Percentiles rank a stretch among this genome's conserved stretches.
phyloP scores from a whole-genome alignment of 2,329 filamentous ascomycete genomes.

The Penicillium olsonii region DNA sequence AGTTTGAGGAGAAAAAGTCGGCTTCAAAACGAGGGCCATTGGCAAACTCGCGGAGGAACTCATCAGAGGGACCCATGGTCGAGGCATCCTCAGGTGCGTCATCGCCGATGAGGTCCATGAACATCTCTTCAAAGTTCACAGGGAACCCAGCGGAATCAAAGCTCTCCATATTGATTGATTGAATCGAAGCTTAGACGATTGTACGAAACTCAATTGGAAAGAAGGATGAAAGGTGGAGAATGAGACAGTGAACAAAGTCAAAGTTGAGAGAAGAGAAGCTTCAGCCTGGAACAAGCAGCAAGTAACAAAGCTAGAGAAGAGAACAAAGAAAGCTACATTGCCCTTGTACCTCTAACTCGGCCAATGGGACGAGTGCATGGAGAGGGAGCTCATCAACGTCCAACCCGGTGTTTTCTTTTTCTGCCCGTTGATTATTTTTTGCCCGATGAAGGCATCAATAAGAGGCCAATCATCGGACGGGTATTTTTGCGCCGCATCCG shows the following conservation, averaged over 20 bases:
- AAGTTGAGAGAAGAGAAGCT: not conserved
- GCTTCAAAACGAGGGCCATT: not conserved
- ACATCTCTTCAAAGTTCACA: not conserved
- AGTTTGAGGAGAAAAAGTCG: not conserved
- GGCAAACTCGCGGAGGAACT: not conserved
- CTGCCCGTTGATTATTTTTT: constrained; percentile 1
- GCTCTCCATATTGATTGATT: not conserved
- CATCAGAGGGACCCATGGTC: not conserved
- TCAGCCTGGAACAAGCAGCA: not conserved
- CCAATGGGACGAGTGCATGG: not conserved
- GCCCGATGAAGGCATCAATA: not conserved
- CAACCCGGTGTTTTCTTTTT: constrained; percentile 3
- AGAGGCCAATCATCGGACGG: not conserved
- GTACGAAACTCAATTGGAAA: not conserved
- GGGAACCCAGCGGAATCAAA: not conserved
- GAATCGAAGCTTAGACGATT: not conserved
- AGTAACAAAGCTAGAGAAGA: not conserved
- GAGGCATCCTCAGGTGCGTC: not conserved
- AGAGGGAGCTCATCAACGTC: not conserved
- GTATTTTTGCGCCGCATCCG: not conserved
- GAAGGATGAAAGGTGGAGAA: not conserved
- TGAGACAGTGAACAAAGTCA: not conserved
- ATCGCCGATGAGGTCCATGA: not conserved
- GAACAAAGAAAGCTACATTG: not conserved
- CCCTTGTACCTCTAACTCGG: not conserved